A percentile compares a stretch with the other conserved stretches of the same genome.
These are phyloP conservation scores for Botryosphaeria dothidea DNA, from an alignment of 2,329 filamentous ascomycete species.

Conservation along the genomic window DNA sequence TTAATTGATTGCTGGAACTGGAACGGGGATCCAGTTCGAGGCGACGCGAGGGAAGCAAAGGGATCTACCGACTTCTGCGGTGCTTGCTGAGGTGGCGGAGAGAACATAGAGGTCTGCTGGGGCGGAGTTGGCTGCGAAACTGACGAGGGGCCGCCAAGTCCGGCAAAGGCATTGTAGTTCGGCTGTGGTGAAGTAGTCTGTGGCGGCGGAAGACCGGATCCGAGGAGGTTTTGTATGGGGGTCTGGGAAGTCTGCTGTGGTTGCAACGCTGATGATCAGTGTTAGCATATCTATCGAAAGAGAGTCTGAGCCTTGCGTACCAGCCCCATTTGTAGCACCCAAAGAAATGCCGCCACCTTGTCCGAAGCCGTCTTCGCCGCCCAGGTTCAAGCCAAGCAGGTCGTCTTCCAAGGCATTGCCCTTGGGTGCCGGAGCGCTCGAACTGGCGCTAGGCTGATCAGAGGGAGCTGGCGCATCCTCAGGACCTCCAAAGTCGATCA, in stretches of 20 bases:
- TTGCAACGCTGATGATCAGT: background rate
- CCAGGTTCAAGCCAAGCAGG: slow-evolving; percentile 80
- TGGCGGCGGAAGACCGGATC: slow-evolving; percentile 39
- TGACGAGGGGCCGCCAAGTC: slow-evolving; percentile 45
- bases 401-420: slow-evolving; percentile 81
- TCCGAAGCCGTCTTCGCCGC: slow-evolving; percentile 63
- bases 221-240: slow-evolving; percentile 61
- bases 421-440: slow-evolving; percentile 47
- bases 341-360: slow-evolving; percentile 81
- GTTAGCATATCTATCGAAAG: slow-evolving; percentile 4
- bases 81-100: slow-evolving; percentile 38
- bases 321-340: slow-evolving; percentile 55
- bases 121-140: slow-evolving; percentile 48
- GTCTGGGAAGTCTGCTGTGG: slow-evolving; percentile 47
- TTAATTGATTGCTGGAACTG: slow-evolving; percentile 49
- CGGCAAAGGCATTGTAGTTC: slow-evolving; percentile 59
- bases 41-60: slow-evolving; percentile 60
- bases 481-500: slow-evolving; percentile 85
- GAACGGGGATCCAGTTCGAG: slow-evolving; percentile 52
- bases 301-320: slow-evolving; percentile 3
- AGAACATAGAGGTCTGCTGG: slow-evolving; percentile 40
- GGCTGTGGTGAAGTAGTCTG: slow-evolving; percentile 50
- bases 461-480: slow-evolving; percentile 53
- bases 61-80: slow-evolving; percentile 51
- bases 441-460: slow-evolving; percentile 36